These are phyloP conservation scores for Pelargonium myrrhifolium DNA, from an alignment of 441 rosid species.

Conservation along the genomic window DNA sequence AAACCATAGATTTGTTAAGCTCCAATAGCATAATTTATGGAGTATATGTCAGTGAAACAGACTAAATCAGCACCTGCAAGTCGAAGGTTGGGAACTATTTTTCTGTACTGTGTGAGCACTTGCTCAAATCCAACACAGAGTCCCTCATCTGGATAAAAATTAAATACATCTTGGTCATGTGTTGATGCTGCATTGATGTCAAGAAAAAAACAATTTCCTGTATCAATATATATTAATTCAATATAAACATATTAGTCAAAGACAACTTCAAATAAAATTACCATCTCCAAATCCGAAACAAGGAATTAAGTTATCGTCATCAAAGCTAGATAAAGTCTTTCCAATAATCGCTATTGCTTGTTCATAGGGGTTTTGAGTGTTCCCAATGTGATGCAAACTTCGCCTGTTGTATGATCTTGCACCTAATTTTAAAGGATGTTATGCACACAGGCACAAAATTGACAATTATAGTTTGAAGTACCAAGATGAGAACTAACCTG, in stretches of 20 bases:
- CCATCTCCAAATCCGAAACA: conserved; percentile 81
- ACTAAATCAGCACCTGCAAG: conserved; percentile 51
- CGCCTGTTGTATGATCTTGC: conserved; percentile 47
- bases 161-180: conserved; percentile 69
- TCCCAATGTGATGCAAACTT: conserved; percentile 59
- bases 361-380: conserved; percentile 53
- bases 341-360: conserved; percentile 72
- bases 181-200: conserved; percentile 48
- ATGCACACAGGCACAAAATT: conserved; percentile 3
- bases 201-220: conserved; percentile 14
- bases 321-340: conserved; percentile 61
- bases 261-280: conserved; percentile 14
- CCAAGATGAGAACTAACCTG: conserved; percentile 38
- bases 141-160: conserved; percentile 44
- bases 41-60: conserved; percentile 13
- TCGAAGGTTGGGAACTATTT: conserved; percentile 55
- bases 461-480: conserved; percentile 56
- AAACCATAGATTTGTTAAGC: conserved; percentile 7
- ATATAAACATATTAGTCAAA: conserved; percentile 1
- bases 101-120: conserved; percentile 51
- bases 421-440: conserved; percentile 31
- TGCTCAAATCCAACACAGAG: conserved; percentile 73
- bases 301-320: conserved; percentile 71
- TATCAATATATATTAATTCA: not conserved
- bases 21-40: conserved; percentile 12